Evolutionary conservation across 1,284 basidiomycete genomes (phyloP).

Genomic region (Schizophyllum amplum): DNA sequence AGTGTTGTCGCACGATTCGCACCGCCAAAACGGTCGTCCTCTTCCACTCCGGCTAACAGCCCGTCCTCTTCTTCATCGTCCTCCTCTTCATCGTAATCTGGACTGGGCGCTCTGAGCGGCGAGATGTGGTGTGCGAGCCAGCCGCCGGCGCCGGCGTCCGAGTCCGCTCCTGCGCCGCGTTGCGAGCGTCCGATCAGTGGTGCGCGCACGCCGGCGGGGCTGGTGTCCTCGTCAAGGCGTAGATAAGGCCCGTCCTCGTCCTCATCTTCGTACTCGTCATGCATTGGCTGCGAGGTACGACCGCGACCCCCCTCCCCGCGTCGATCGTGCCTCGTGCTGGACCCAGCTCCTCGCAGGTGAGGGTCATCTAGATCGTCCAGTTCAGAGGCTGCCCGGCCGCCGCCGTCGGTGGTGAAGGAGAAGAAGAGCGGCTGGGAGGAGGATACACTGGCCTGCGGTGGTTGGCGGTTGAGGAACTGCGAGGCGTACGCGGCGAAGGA

Average conservation of each 20-base stretch:
- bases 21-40: background rate
- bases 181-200: constrained; percentile 10
- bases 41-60: background rate
- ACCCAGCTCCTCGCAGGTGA: constrained; percentile 31
- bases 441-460: constrained; percentile 25
- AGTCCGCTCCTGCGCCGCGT: constrained; percentile 3
- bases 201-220: constrained; percentile 29
- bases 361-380: constrained; percentile 68
- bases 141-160: constrained; percentile 30
- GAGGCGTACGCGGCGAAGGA: constrained; percentile 65
- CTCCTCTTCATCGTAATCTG: constrained; percentile 18
- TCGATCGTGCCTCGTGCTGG: constrained; percentile 14
- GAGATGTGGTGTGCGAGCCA: constrained; percentile 60
- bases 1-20: background rate
- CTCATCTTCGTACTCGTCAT: constrained; percentile 23
- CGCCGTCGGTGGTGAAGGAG: constrained; percentile 70
- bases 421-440: constrained; percentile 74
- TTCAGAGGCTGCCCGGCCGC: constrained; percentile 47
- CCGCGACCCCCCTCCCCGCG: constrained; percentile 28
- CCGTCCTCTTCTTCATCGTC: background rate
- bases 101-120: background rate
- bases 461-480: constrained; percentile 51
- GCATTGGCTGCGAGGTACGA: constrained; percentile 11
- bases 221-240: constrained; percentile 51
- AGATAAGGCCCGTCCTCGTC: constrained; percentile 71